Percentiles rank a stretch among this genome's conserved stretches.
Evolutionary conservation across 2,329 filamentous ascomycete species (phyloP).

Genomic region (Diaporthe aspalathi): DNA sequence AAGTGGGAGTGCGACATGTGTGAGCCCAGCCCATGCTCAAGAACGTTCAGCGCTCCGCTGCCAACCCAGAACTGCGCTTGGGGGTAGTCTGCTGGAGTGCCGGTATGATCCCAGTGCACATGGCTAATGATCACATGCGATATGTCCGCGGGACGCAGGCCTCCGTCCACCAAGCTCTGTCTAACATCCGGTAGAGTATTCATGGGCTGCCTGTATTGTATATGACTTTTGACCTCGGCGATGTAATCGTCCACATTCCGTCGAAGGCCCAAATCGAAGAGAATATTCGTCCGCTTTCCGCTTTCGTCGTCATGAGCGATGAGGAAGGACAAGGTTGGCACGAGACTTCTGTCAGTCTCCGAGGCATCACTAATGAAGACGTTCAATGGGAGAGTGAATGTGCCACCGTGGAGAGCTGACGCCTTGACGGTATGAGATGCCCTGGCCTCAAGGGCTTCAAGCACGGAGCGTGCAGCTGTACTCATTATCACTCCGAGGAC

Average conservation of each 20-base stretch:
- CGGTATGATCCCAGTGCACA: constrained; percentile 68
- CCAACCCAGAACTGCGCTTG: constrained; percentile 63
- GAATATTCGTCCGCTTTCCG: constrained; percentile 50
- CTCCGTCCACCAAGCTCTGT: constrained; percentile 48
- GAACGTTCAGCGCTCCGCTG: constrained; percentile 55
- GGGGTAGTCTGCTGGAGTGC: constrained; percentile 64
- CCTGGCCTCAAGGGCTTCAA: constrained; percentile 22
- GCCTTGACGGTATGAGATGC: constrained; percentile 44
- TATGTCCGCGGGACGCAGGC: constrained; percentile 41
- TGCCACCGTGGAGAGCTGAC: constrained; percentile 53
- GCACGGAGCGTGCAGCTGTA: constrained; percentile 1
- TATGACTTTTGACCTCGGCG: constrained; percentile 55
- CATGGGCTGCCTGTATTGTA: constrained; percentile 58
- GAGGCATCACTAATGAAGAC: constrained; percentile 59
- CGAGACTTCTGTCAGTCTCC: constrained; percentile 56
- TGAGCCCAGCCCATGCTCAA: constrained; percentile 48
- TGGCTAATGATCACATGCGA: constrained; percentile 59
- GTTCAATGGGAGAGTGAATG: constrained; percentile 59
- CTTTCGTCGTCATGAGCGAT: constrained; percentile 55
- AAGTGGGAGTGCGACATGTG: constrained; percentile 47
- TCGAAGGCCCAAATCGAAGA: constrained; percentile 67
- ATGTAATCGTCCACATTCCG: constrained; percentile 57
- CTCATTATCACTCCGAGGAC: constrained; percentile 11
- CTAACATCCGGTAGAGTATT: constrained; percentile 56
- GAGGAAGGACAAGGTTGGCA: constrained; percentile 65